These are phyloP conservation scores for Lachancea meyersii DNA, from an alignment of 805 yeast species.

Conservation along the genomic window DNA sequence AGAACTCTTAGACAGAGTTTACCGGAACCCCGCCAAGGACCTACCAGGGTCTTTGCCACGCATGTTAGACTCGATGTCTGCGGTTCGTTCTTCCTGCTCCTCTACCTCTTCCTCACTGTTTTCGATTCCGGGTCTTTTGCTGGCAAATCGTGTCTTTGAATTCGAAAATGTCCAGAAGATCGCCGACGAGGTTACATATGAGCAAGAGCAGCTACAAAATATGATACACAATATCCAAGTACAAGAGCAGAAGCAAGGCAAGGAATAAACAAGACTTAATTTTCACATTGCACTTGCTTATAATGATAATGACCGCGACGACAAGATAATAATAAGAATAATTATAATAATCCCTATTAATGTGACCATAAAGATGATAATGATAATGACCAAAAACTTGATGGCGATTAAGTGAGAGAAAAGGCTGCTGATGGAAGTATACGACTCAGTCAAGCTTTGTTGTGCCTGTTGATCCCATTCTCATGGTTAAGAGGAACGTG, in stretches of 20 bases:
- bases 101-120: conserved; percentile 9
- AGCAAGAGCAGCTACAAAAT: not conserved
- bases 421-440: no score
- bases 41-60: not conserved
- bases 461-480: no score
- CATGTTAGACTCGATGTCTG: not conserved
- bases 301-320: not conserved
- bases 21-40: not conserved
- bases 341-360: not conserved
- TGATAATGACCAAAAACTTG: no score
- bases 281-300: no score
- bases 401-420: no score
- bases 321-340: not conserved
- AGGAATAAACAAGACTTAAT: not conserved
- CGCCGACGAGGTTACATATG: conserved; percentile 1
- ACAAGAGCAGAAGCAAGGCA: not conserved
- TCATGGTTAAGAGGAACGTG: no score
- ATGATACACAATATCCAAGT: not conserved
- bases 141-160: conserved; percentile 1
- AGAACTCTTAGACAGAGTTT: not conserved
- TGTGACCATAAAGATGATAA: not conserved
- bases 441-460: no score
- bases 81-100: conserved; percentile 6
- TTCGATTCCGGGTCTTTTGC: conserved; percentile 3
- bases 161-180: not conserved